Conservation (phyloP, 2,329 filamentous ascomycete genomes). For the Monilinia fructigena region DNA sequence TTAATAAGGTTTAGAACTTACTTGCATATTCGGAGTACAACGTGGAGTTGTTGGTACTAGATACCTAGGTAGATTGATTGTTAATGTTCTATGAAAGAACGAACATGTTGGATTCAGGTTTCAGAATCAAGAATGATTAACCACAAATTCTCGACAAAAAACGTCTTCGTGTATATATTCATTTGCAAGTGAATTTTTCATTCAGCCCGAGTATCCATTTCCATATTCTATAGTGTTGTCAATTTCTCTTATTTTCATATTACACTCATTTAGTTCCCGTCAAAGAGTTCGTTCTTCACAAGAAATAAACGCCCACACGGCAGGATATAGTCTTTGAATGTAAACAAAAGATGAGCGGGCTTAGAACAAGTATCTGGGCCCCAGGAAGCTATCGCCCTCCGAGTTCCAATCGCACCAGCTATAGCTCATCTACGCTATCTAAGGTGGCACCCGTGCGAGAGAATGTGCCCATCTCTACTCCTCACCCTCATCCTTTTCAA, state of each 20-base stretch:
- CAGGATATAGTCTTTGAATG: slow-evolving; percentile 1
- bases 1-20: neutral
- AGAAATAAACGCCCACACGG: neutral
- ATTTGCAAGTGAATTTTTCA: neutral
- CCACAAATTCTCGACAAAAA: neutral
- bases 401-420: slow-evolving; percentile 11
- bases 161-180: neutral
- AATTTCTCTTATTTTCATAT: slow-evolving; percentile 4
- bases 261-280: neutral
- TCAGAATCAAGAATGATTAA: neutral
- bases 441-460: neutral
- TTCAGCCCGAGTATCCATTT: neutral
- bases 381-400: slow-evolving; percentile 5
- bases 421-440: neutral
- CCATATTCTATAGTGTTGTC: slow-evolving; percentile 5
- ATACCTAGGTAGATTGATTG: too few species aligned
- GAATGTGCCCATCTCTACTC: slow-evolving; percentile 10
- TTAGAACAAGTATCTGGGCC: slow-evolving; percentile 19
- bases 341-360: slow-evolving; percentile 9
- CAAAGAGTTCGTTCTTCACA: neutral
- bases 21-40: too few species aligned
- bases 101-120: neutral
- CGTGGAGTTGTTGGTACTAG: too few species aligned
- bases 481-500: neutral
- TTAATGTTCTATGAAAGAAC: neutral